Base-by-base conservation (phyloP, 2,329 filamentous ascomycete species). In the Cladophialophora yegresii region DNA sequence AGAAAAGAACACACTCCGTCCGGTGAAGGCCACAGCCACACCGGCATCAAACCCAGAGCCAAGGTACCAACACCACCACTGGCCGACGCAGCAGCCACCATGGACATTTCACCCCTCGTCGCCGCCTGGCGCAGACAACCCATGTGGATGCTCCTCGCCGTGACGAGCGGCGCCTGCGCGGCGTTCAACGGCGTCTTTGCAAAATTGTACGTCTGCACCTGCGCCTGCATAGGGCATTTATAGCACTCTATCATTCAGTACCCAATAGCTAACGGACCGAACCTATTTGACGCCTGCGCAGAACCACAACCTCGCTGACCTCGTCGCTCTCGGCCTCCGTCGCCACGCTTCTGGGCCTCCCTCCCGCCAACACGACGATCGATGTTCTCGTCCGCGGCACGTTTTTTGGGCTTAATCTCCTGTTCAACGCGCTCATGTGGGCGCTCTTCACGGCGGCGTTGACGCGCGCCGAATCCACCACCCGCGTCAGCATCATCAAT, bases 141-240 rank as follows among this genome's bases (percentile, higher is more conserved):
- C 9, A 23, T 72, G n/a, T 82, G 80, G 80, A 78, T 88, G 53
- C 71, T 84, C 66, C 80, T 87, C 62, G 85, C 86, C 54, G 75
- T 87, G 40, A 80, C 83, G n/a, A 85, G 83, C 69, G 86, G 86
- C 62, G 80, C 81, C 47, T 88, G 85, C 73, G 86, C 86, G 20
- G 85, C 86, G 10, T 78, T 86, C 71, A 88, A 88, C 69, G 86
- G 86, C 57, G 82, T 87, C n/a, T 88, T 88, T 73, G 86, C 86
- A 10, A 88, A 88, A 75, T 78, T 88, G 83, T 86, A 78, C 47
- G 75, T 72, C 28, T 36, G 16, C 36, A 16, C 2, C 33, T 40
- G 33, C 33, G 32, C 16, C 33, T 40, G 16, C 36, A 2, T 6
- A 7, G 8, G 5, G 13, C n/a, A 43, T 6, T 6, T 16, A 3